Conservation (phyloP, 208 protist species). For the Novymonas esmeraldas region DNA sequence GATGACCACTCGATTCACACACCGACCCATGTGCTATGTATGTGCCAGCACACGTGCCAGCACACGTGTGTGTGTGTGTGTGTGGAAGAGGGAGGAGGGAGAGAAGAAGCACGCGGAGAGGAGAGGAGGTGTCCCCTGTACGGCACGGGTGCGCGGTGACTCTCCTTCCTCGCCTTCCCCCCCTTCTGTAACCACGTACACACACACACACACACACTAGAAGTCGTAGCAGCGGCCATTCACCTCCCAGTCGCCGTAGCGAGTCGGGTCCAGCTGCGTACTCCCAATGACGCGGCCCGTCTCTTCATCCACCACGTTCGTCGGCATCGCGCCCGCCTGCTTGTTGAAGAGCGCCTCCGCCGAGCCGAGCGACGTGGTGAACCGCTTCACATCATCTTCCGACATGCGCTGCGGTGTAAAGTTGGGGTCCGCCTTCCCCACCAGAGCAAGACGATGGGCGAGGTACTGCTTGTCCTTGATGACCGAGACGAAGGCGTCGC, state of each 20-base stretch:
- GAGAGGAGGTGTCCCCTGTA: not conserved
- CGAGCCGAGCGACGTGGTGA: conserved; percentile 82
- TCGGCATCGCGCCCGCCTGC: conserved; percentile 70
- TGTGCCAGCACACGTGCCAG: no score
- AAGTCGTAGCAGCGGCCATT: conserved; percentile 92
- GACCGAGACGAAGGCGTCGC: conserved; percentile 70
- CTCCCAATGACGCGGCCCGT: conserved; percentile 84
- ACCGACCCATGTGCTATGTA: no score
- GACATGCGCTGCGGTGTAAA: conserved; percentile 55
- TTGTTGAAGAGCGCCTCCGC: conserved; percentile 88
- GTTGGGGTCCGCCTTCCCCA: conserved; percentile 67
- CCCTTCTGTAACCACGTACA: not conserved
- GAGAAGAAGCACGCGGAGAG: not conserved
- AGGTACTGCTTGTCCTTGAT: conserved; percentile 84
- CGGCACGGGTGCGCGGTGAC: no score
- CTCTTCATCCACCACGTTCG: conserved; percentile 86
- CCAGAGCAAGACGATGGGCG: conserved; percentile 76
- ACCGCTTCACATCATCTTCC: conserved; percentile 78
- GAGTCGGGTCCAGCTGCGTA: conserved; percentile 79
- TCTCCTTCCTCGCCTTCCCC: not conserved
- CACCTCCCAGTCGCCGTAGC: conserved; percentile 91
- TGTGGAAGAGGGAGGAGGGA: not conserved
- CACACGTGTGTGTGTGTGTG: not conserved
- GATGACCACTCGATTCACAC: no score
- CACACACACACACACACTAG: conserved; percentile 19